phyloP scores from a whole-genome alignment of 345 rosid genomes.

The Eucalyptus curtisii region DNA sequence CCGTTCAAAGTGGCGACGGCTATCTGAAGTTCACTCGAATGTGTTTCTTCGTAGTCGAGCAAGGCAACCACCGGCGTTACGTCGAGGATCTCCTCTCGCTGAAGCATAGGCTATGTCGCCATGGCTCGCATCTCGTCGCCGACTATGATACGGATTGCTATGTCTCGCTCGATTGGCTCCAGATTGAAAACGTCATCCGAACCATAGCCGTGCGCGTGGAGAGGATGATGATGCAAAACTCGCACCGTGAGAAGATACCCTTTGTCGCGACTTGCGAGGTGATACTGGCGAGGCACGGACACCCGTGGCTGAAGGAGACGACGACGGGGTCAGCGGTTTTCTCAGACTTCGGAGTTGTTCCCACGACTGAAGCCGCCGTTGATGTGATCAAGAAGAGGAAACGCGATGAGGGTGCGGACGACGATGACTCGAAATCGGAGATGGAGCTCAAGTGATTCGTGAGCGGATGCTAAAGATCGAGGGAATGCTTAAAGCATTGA shows the following conservation, averaged over 20 bases:
- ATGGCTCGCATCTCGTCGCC: background rate
- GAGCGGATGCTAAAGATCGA: background rate
- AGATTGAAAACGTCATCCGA: background rate
- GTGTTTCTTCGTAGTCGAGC: background rate
- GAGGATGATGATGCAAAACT: background rate
- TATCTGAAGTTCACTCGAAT: background rate
- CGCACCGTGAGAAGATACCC: background rate
- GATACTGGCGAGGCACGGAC: background rate
- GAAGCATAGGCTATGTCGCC: background rate
- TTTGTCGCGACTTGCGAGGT: background rate
- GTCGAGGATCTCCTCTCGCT: background rate
- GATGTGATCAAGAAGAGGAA: background rate
- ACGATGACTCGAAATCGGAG: background rate
- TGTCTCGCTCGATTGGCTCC: background rate
- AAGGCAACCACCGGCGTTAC: background rate
- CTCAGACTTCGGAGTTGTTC: background rate
- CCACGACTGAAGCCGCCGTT: background rate
- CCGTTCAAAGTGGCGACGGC: background rate
- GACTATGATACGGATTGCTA: background rate
- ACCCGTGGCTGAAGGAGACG: background rate
- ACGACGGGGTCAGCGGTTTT: background rate
- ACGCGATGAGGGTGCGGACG: background rate
- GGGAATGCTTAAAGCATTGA: background rate
- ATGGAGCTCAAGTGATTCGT: background rate
- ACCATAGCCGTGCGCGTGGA: background rate